Base-by-base conservation (phyloP, 164 flowering plant species). In the Stephania japonica region DNA sequence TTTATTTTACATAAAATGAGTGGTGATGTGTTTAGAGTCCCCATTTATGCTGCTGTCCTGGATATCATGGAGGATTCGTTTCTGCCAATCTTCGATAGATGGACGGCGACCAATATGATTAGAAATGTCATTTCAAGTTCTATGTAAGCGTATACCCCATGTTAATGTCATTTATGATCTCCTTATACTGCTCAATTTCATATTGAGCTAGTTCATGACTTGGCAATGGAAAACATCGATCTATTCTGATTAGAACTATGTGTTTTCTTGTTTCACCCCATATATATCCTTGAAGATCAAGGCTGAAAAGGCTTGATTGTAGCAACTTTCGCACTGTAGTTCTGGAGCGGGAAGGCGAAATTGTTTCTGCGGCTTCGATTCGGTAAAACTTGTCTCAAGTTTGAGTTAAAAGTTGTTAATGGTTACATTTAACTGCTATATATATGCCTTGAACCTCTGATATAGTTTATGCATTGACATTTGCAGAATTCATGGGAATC, bases 401-500 rank as follows among this genome's bases (percentile, higher is more conserved):
- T 53, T 53, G 18, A 4, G 21, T 4, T 53, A 4, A 1, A 53
- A 0, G 2, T 53, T 16, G 18, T 53, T 12, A 50, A 10, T 14
- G 14, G 19, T 19, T 13, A 50, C 14, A 50, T 50, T 32, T 4
- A 32, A 32, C 38, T 32, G 38, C 38, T 32, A 32, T 32, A 32
- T 32, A 32, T 32, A 4, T 32, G 38, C 38, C 38, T 32, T 32
- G 38, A 32, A 32, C 3, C 1, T 5, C 19, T 50, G 59, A 50
- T 50, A 50, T 50, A 10, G 59, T 50, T 14, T 13, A 56, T 7
- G 7, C 3, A 19, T 18, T 56, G 63, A 21, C 4, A 56, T 6
- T 56, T 56, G 63, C 72, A 91, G 97, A 85, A 73, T 91, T 66
- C 93, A 84, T 73, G 97, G 93, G 12, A 80, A 76, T 16, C 76